Evolutionary conservation across 768 basidiomycete genomes (phyloP), one percentile per base, ranked within the genome.

Genomic region (Neoboletus subvelutipes): DNA sequence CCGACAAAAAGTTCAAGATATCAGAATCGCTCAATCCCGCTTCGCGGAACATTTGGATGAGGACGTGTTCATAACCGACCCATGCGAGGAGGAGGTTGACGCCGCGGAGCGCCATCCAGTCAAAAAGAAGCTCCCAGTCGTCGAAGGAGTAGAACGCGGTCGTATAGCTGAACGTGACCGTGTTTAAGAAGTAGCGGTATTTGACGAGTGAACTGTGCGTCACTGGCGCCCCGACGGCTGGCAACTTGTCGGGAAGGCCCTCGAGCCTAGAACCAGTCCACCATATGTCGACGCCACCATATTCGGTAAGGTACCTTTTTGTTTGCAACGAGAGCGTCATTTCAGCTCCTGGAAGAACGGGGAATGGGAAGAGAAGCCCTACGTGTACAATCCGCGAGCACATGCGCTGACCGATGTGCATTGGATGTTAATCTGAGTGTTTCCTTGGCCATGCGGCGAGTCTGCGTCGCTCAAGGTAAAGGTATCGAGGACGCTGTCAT

Each of bases 71-170:
- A 41, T 77, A 74, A 3, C 77, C 77, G 24, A 71, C 70, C 75
- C 75, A 77, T 1, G 77, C 75, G 24, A 77, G 70, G 2, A 76
- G 77, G 4, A 77, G 68, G 63, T 78, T 78, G 52, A 78, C 62
- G 17, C 77, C 76, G 1, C 67, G 72, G 8, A 78, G 67, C 0
- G 75, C 73, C 59, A 78, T 70, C 77, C 76, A 77, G 60, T 78
- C 76, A 2, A 76, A 64, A 39, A 77, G 73, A 29, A 73, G 58
- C 10, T 65, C 67, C 76, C 77, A 78, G 51, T 77, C 67, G 0
- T 74, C 60, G 33, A 76, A 77, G n/a, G 64, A 47, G 66, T 74
- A 77, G 57, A 76, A 78, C 2, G 73, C 69, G 17, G 75, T 64
- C 2, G 76, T 77, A 58, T 78, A 77, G 55, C 65, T 67, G 58